Percentiles rank a stretch among this genome's conserved stretches.
Conservation (phyloP, 2,329 filamentous ascomycete species). For the Orbilia javanica region DNA sequence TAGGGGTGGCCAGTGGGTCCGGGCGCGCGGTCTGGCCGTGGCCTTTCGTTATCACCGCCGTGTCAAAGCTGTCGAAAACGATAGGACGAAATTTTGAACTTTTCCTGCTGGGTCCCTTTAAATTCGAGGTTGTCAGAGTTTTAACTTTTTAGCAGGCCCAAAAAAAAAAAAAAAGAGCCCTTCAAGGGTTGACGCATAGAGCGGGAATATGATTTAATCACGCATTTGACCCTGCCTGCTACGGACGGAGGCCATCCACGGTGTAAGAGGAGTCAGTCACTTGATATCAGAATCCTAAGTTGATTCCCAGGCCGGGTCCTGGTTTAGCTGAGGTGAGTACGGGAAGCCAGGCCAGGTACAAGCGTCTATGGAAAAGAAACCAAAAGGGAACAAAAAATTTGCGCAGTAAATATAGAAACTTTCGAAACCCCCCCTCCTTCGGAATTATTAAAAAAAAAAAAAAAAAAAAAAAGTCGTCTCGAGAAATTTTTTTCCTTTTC, state of each 20-base stretch:
- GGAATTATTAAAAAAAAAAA: slow-evolving; percentile 14
- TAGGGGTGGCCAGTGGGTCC: neutral
- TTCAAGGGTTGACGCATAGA: neutral
- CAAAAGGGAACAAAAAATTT: slow-evolving; percentile 7
- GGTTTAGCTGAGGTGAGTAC: slow-evolving; percentile 6
- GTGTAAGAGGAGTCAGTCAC: slow-evolving; percentile 1
- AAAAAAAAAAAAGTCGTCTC: neutral
- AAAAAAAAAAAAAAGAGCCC: neutral
- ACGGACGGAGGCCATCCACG: slow-evolving; percentile 6
- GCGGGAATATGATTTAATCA: slow-evolving; percentile 28
- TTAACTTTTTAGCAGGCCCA: neutral
- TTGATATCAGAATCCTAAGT: slow-evolving; percentile 31
- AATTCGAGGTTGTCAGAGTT: neutral
- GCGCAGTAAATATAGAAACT: slow-evolving; percentile 8
- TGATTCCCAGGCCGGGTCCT: neutral
- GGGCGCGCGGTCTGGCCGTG: neutral
- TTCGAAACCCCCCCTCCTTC: slow-evolving; percentile 15
- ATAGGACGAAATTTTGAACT: neutral
- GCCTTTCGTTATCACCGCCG: neutral
- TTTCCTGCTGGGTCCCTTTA: too few species aligned
- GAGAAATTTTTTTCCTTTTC: slow-evolving; percentile 26
- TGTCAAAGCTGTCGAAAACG: slow-evolving; percentile 5
- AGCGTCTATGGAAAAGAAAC: neutral
- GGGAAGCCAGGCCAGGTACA: neutral
- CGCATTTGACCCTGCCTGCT: slow-evolving; percentile 19